phyloP scores from a whole-genome alignment of 805 yeast genomes.

The Yarrowia phangngaensis region DNA sequence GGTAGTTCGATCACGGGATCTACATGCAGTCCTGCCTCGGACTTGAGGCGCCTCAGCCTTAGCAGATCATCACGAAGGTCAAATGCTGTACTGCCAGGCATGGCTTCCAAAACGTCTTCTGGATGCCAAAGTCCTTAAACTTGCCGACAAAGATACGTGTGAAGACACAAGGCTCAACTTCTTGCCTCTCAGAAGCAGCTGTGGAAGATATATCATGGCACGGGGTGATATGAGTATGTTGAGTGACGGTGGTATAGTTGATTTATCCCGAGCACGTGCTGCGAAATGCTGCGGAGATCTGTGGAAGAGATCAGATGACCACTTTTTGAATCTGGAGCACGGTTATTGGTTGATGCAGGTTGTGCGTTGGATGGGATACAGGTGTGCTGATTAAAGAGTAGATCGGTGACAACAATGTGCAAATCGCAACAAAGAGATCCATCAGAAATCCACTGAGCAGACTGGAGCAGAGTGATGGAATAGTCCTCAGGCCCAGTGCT shows the following conservation, averaged over 20 bases:
- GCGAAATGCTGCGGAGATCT: too few species aligned
- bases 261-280: too few species aligned
- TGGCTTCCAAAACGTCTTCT: constrained; percentile 14
- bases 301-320: too few species aligned
- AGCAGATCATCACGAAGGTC: constrained; percentile 12
- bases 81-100: constrained; percentile 4
- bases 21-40: constrained; percentile 12
- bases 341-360: too few species aligned
- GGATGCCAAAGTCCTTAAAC: constrained; percentile 13
- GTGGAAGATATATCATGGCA: constrained; percentile 23
- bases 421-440: too few species aligned
- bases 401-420: too few species aligned
- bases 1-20: constrained; percentile 24
- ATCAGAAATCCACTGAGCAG: too few species aligned
- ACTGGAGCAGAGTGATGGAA: too few species aligned
- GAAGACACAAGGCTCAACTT: constrained; percentile 14
- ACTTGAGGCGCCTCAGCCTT: constrained; percentile 3
- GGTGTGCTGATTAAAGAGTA: too few species aligned
- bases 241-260: neutral
- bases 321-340: too few species aligned
- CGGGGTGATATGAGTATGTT: neutral
- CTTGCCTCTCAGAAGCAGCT: constrained; percentile 10
- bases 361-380: too few species aligned
- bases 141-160: constrained; percentile 13
- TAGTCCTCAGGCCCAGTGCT: too few species aligned